Evolutionary conservation across 768 basidiomycete genomes (phyloP), one percentile per base, ranked within the genome.

Genomic region (Amanita exitialis): DNA sequence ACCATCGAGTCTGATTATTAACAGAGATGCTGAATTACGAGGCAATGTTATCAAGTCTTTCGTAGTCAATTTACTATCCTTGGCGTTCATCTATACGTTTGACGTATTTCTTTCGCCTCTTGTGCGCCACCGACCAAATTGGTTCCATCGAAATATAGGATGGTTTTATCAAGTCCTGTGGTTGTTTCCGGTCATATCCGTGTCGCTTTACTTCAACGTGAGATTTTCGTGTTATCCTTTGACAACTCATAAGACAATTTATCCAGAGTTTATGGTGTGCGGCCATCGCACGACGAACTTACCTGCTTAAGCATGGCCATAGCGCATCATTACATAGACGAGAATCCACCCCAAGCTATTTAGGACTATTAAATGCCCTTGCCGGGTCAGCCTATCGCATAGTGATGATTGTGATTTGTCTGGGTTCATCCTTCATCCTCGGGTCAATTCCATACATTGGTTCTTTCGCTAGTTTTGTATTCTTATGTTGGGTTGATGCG

Each of bases 401-500:
- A 2, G 80, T 91, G 51, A 89, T 94, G 84, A 77, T 91, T 16
- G 66, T 80, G 61, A 90, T 88, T 4, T 88, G 87, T 12, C 69
- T 90, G 18, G 61, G 78, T 6, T 68, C 90, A 16, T 85, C 84
- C 3, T 81, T 85, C 53, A 72, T 74, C 13, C 69, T 94, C 28
- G 68, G 72, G 4, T 70, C 73, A 47, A 69, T 90, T 16, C 91
- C 91, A 2, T 69, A 75, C 50, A 65, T 82, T 10, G 91, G 91
- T 7, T 70, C 76, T 0, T 53, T 70, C 1, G 65, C 75, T 4
- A 77, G 79, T 23, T 87, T 90, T 61, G 62, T 78, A 4, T 93
- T 90, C 61, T 66, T 90, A 52, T 91, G 87, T 59, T 90, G 90
- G 85, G 74, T 92, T 41, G 83, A 93, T 62, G 75, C 90, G 85